Conservation (phyloP, 2,329 filamentous ascomycete species). For the Neophaeococcomyces aloes region DNA sequence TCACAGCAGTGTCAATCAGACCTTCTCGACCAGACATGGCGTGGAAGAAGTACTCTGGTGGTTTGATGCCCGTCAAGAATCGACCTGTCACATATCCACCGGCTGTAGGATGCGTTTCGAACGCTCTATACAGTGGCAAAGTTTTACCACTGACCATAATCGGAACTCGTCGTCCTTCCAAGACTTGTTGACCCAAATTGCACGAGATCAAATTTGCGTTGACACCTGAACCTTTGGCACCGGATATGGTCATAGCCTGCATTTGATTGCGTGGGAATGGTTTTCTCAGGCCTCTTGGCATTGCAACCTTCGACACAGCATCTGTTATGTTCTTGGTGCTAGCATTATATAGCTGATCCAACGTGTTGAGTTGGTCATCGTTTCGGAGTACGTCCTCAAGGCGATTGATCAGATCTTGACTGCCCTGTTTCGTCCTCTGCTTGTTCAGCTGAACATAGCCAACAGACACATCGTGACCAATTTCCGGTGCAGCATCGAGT, state of each 20-base stretch:
- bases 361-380: slow-evolving; percentile 75
- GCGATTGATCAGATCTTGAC: slow-evolving; percentile 62
- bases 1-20: slow-evolving; percentile 96
- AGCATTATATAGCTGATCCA: slow-evolving; percentile 80
- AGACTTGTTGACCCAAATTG: slow-evolving; percentile 89
- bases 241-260: slow-evolving; percentile 96
- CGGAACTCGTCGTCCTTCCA: slow-evolving; percentile 89
- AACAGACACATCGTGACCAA: slow-evolving; percentile 70
- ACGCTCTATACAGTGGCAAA: slow-evolving; percentile 84
- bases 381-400: slow-evolving; percentile 86
- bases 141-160: slow-evolving; percentile 98
- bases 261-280: slow-evolving; percentile 95
- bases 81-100: slow-evolving; percentile 90
- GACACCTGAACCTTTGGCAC: slow-evolving; percentile 84
- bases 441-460: slow-evolving; percentile 78
- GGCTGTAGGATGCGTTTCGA: slow-evolving; percentile 77
- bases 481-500: slow-evolving; percentile 53
- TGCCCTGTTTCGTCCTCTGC: slow-evolving; percentile 48
- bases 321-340: slow-evolving; percentile 61
- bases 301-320: slow-evolving; percentile 63
- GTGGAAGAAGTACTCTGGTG: slow-evolving; percentile 98
- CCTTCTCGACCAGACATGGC: slow-evolving; percentile 98
- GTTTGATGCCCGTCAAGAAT: slow-evolving; percentile 94
- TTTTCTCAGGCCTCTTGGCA: slow-evolving; percentile 76
- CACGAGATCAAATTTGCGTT: slow-evolving; percentile 97